Evolutionary conservation across 108 stramenopile genomes (phyloP).

Genomic region (Pseudonitzschia multistriata): DNA sequence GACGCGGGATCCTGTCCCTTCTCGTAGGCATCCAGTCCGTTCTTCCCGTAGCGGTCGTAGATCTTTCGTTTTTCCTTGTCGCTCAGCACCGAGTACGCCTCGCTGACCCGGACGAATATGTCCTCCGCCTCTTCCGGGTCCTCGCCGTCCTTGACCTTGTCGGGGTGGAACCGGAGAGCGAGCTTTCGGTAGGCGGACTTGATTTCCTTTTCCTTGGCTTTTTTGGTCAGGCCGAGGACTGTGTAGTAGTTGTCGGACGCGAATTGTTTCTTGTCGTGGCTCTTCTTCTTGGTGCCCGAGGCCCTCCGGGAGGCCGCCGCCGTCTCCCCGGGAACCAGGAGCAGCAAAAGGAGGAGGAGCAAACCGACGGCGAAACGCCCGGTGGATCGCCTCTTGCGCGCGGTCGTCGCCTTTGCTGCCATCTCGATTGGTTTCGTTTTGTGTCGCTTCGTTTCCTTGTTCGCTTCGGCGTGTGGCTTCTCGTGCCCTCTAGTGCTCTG

Average conservation of each 20-base stretch:
- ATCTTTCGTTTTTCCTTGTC: constrained; percentile 83
- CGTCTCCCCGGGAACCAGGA: no score
- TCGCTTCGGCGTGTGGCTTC: no score
- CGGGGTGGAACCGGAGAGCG: constrained; percentile 72
- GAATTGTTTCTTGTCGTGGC: constrained; percentile 20
- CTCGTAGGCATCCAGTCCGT: constrained; percentile 70
- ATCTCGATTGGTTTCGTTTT: no score
- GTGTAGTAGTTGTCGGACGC: constrained; percentile 50
- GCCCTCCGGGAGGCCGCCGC: no score
- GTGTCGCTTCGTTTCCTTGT: no score
- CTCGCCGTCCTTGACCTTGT: constrained; percentile 60
- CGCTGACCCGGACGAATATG: constrained; percentile 66
- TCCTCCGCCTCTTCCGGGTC: constrained; percentile 60
- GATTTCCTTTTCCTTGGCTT: constrained; percentile 56
- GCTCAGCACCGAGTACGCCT: constrained; percentile 73
- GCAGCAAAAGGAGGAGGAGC: no score
- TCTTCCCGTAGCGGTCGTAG: constrained; percentile 82
- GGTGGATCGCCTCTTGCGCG: no score
- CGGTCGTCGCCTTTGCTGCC: no score
- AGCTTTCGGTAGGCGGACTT: constrained; percentile 65
- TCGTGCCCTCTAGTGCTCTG: no score
- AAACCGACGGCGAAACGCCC: no score
- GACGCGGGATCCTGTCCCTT: constrained; percentile 67
- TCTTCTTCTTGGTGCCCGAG: no score
- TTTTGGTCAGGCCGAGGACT: constrained; percentile 47